Evolutionary conservation across 371 early-diverging fungal species (phyloP).

Genomic region (Amoeboaphelidium protococcarum): DNA sequence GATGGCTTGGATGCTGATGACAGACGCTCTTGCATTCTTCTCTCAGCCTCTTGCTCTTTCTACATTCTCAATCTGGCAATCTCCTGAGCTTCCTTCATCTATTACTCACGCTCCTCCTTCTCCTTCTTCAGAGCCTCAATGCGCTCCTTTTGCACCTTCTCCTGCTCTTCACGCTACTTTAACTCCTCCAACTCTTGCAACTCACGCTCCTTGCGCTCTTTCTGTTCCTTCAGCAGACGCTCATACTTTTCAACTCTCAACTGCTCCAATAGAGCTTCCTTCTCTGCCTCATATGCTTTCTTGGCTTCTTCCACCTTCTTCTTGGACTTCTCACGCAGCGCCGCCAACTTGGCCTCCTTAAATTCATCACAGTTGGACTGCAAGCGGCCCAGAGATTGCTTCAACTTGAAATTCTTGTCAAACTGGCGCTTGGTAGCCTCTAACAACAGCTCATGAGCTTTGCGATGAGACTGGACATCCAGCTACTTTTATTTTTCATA

Average conservation of each 20-base stretch:
- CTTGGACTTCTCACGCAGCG: neutral
- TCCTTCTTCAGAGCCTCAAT: slow-evolving; percentile 13
- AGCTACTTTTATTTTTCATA: slow-evolving; percentile 60
- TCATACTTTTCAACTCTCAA: slow-evolving; percentile 6
- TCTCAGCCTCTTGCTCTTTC: slow-evolving; percentile 5
- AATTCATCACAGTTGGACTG: slow-evolving; percentile 39
- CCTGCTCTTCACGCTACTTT: slow-evolving; percentile 25
- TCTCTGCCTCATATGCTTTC: slow-evolving; percentile 13
- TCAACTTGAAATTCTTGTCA: slow-evolving; percentile 38
- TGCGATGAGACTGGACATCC: slow-evolving; percentile 53
- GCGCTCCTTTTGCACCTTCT: slow-evolving; percentile 26
- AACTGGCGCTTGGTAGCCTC: slow-evolving; percentile 32
- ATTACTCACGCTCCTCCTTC: slow-evolving; percentile 6
- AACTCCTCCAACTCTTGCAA: slow-evolving; percentile 22
- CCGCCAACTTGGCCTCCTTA: slow-evolving; percentile 15
- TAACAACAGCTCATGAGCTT: slow-evolving; percentile 32
- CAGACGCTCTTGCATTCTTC: slow-evolving; percentile 10
- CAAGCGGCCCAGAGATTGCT: slow-evolving; percentile 47
- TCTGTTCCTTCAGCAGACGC: neutral
- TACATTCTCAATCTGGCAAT: slow-evolving; percentile 8
- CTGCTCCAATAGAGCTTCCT: slow-evolving; percentile 21
- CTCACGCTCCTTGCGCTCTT: slow-evolving; percentile 3
- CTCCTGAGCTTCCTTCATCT: slow-evolving; percentile 13
- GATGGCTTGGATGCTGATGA: too few species aligned
- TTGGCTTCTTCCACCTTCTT: slow-evolving; percentile 15